Base-by-base conservation (phyloP, 192 early-diverging fungal genomes). In the Linnemannia schmuckeri region DNA sequence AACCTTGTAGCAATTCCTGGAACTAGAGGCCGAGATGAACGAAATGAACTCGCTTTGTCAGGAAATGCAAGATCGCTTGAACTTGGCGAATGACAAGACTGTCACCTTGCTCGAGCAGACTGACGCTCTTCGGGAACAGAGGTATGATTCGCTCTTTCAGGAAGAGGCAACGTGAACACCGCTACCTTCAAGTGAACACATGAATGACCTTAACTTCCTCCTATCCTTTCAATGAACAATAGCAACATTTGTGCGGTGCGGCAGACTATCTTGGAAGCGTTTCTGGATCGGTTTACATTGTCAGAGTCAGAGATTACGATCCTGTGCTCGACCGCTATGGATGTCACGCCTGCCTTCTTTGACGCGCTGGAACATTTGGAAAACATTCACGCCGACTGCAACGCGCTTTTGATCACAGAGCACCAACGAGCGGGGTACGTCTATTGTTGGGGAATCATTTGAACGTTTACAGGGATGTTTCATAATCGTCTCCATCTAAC, bases 371-470 rank as follows among this genome's bases (percentile, higher is more conserved):
- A 90, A 8, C 92, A 93, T 54, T 78, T 96, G 30, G 91, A 94
- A 74, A 90, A 93, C 68, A 95, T 97, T 41, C 93, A 92, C 72
- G 89, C 92, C 7, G 94, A 96, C 80, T 96, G 95, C 87, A 91
- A 94, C 83, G 87, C 92, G 9, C 83, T 96, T 22, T 88, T 97
- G 13, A 95, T 94, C 27, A 94, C 94, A 4, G 93, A 94, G 30
- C 90, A 96, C 55, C 95, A 97, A 81, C 89, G 91, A 68, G 93
- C 95, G 74, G 96, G 96, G 94, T 94, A 93, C 44, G 78, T 61
- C 1, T 18, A 49, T 20, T 33, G 15, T 42, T 63, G 9, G 15
- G 12, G 9, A 35, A 0, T 52, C 49, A 17, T 27, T 18, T 33
- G 22, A 61, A 20, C 33, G 47, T 9, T 12, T 2, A 27, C 44